Conservation (phyloP, 1,284 basidiomycete genomes). For the Leccinum subfulvum region DNA sequence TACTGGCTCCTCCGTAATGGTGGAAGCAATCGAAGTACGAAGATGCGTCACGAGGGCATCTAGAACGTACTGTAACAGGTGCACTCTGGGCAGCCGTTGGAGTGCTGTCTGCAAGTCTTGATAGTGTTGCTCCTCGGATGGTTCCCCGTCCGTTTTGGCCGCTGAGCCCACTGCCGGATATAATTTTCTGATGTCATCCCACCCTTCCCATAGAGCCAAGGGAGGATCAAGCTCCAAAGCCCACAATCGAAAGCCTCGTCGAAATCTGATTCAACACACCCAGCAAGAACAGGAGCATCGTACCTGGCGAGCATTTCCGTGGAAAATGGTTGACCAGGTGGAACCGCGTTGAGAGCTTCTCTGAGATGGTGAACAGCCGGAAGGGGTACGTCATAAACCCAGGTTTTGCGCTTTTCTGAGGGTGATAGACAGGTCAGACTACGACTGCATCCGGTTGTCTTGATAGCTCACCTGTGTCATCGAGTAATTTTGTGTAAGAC, state of each 20-base stretch:
- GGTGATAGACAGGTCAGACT: constrained; percentile 6
- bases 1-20: constrained; percentile 66
- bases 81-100: constrained; percentile 73
- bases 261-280: constrained; percentile 57
- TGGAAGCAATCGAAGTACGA: constrained; percentile 71
- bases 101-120: constrained; percentile 70
- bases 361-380: constrained; percentile 80
- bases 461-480: constrained; percentile 57
- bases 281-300: constrained; percentile 84
- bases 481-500: constrained; percentile 62
- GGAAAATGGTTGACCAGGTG: constrained; percentile 63
- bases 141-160: constrained; percentile 51
- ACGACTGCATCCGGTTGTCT: not conserved
- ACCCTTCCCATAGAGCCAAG: constrained; percentile 79
- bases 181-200: constrained; percentile 84
- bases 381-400: constrained; percentile 92
- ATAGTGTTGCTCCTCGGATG: constrained; percentile 56
- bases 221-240: constrained; percentile 83
- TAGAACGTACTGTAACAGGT: constrained; percentile 67
- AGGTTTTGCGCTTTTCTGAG: constrained; percentile 81
- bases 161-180: constrained; percentile 74
- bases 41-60: constrained; percentile 81
- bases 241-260: constrained; percentile 51
- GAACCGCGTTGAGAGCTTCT: constrained; percentile 74
- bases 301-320: constrained; percentile 69